Evolutionary conservation across 2,329 filamentous ascomycete genomes (phyloP), one percentile per base, ranked within the genome.

Genomic region (Ustulina deusta): DNA sequence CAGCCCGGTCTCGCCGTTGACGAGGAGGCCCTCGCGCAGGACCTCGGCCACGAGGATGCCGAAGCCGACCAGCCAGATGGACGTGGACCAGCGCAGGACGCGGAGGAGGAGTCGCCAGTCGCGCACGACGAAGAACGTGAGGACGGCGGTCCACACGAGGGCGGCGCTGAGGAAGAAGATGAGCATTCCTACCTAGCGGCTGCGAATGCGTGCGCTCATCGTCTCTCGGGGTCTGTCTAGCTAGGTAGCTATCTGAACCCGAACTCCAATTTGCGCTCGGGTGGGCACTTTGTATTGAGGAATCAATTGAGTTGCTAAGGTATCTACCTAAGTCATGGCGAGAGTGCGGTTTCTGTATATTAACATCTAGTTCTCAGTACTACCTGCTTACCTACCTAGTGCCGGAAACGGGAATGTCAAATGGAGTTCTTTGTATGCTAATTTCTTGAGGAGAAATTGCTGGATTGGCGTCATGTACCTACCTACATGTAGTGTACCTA

Each of bases 31-130:
- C 29, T 73, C 68, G 54, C 65, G 69, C 5, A 74, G 56, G 13
- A 74, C 72, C 56, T 71, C 66, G 52, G 69, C 58, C 1, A 56
- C 38, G 40, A 74, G 49, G 44, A 75, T 38, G 34, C 74, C 72
- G 63, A 74, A 67, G 20, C 69, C 15, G n/a, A 73, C 27, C 13
- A 77, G 69, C 60, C 71, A 76, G 32, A 74, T 51, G 5, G 63
- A 68, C 1, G 42, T 46, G 1, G 72, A 69, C 74, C 72, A 75
- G 40, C 74, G 75, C 17, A 72, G 40, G 10, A 74, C 56, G 7
- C 32, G 54, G 22, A 76, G 46, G 2, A 76, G 68, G 1, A 74
- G 68, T 1, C 65, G 66, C n/a, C 58, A 59, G 56, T 76, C 60
- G 25, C 40, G 65, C 25, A 72, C 25, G 25, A 76, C 40, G 71